A percentile compares a stretch with the other conserved stretches of the same genome.
These are phyloP conservation scores for Venturiaceae sp. DNA, from an alignment of 2,329 filamentous ascomycete species.

Conservation along the genomic window DNA sequence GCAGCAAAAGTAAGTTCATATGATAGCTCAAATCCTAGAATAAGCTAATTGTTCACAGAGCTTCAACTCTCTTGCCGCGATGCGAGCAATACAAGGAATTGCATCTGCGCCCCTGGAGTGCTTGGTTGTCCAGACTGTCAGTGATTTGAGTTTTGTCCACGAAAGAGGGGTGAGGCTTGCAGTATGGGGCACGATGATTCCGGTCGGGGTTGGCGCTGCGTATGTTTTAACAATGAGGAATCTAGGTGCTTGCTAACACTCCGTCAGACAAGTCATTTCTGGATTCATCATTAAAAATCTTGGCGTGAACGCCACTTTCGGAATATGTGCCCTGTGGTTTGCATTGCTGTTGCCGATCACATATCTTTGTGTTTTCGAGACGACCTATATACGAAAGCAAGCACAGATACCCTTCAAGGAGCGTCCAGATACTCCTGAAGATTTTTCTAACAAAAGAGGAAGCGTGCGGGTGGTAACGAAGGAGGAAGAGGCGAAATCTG, in stretches of 20 bases:
- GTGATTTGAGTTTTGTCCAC: slow-evolving; percentile 35
- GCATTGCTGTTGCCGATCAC: slow-evolving; percentile 19
- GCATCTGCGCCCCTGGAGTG: slow-evolving; percentile 37
- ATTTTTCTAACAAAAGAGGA: slow-evolving; percentile 16
- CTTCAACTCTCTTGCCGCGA: slow-evolving; percentile 37
- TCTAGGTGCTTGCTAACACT: neutral
- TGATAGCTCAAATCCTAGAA: neutral
- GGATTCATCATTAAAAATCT: slow-evolving; percentile 31
- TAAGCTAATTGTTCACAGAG: slow-evolving; percentile 12
- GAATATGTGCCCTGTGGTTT: slow-evolving; percentile 30
- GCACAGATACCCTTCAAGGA: neutral
- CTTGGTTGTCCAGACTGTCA: slow-evolving; percentile 41
- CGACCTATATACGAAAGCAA: slow-evolving; percentile 13
- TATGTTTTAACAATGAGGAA: neutral
- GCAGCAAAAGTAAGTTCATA: slow-evolving; percentile 17
- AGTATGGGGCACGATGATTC: slow-evolving; percentile 29
- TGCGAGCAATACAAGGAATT: slow-evolving; percentile 39
- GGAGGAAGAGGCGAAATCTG: slow-evolving; percentile 13
- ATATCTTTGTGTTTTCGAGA: slow-evolving; percentile 22
- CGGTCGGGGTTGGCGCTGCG: slow-evolving; percentile 28
- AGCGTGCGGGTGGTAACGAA: slow-evolving; percentile 14
- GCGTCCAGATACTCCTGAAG: slow-evolving; percentile 12
- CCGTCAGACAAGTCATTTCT: slow-evolving; percentile 22
- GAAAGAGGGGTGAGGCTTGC: slow-evolving; percentile 26
- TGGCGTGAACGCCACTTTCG: slow-evolving; percentile 30